phyloP scores from a whole-genome alignment of 2,329 filamentous ascomycete species.

The Hymenoscyphus salicellus region DNA sequence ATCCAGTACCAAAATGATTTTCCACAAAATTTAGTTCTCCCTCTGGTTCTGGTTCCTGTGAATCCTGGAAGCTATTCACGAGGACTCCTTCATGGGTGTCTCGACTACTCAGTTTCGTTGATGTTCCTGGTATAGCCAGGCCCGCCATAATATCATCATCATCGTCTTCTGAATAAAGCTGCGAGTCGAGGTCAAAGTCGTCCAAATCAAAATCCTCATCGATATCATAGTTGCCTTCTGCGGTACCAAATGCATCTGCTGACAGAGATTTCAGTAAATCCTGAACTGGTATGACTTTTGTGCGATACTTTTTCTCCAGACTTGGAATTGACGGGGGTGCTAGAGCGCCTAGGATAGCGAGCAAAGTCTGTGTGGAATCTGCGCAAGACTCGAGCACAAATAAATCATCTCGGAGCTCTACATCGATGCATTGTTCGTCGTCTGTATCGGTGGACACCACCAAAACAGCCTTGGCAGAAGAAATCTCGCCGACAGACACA shows the following conservation, averaged over 20 bases:
- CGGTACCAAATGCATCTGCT: constrained; percentile 71
- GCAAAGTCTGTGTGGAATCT: constrained; percentile 91
- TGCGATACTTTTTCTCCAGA: constrained; percentile 81
- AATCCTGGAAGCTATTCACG: constrained; percentile 42
- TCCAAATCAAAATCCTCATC: constrained; percentile 58
- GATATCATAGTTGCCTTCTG: constrained; percentile 60
- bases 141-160: constrained; percentile 39
- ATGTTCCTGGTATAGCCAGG: constrained; percentile 24
- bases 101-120: constrained; percentile 30
- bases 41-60: constrained; percentile 45
- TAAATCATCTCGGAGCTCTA: constrained; percentile 81
- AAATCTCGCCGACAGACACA: constrained; percentile 83
- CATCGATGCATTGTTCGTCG: constrained; percentile 65
- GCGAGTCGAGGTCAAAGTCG: constrained; percentile 43
- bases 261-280: constrained; percentile 89
- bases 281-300: constrained; percentile 78
- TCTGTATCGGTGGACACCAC: constrained; percentile 55
- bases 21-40: constrained; percentile 68
- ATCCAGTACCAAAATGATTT: constrained; percentile 68
- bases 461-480: constrained; percentile 69
- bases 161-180: constrained; percentile 45
- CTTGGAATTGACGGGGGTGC: constrained; percentile 80
- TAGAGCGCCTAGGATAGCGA: constrained; percentile 73
- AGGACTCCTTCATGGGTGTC: constrained; percentile 48
- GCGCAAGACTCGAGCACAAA: constrained; percentile 92